Percentiles rank a stretch among this genome's conserved stretches.
Conservation (phyloP, 2,329 filamentous ascomycete species). For the Ophiostoma sp. region DNA sequence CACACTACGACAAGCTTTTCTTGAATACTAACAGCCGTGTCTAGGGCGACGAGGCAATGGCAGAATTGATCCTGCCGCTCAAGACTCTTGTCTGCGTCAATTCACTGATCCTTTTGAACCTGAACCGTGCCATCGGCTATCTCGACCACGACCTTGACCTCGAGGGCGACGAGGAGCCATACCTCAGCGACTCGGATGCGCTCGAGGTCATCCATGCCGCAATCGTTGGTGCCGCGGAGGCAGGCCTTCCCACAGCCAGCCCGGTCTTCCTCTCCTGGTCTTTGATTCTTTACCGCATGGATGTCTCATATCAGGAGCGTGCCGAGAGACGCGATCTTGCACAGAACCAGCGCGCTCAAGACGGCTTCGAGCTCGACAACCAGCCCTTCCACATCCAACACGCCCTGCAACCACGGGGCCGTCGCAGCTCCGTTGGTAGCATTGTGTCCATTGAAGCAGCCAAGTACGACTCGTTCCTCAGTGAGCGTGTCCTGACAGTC, state of each 20-base stretch:
- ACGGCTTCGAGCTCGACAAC: constrained; percentile 50
- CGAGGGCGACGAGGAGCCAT: constrained; percentile 47
- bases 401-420: constrained; percentile 35
- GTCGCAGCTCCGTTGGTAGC: constrained; percentile 57
- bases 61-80: constrained; percentile 55
- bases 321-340: constrained; percentile 56
- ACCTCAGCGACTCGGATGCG: constrained; percentile 63
- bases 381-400: constrained; percentile 27
- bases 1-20: constrained; percentile 10
- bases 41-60: constrained; percentile 39
- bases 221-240: constrained; percentile 56
- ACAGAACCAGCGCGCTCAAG: constrained; percentile 54
- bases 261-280: constrained; percentile 79
- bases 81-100: constrained; percentile 65
- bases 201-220: constrained; percentile 68
- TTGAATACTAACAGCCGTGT: not conserved
- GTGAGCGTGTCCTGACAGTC: constrained; percentile 39
- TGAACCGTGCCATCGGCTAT: constrained; percentile 53
- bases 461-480: constrained; percentile 54
- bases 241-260: constrained; percentile 57
- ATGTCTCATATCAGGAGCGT: constrained; percentile 56
- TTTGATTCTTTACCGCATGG: constrained; percentile 65
- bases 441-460: constrained; percentile 58
- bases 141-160: constrained; percentile 48
- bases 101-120: constrained; percentile 67